Base-by-base conservation (phyloP, 495 filamentous ascomycete species). In the Venustampulla echinocandica region DNA sequence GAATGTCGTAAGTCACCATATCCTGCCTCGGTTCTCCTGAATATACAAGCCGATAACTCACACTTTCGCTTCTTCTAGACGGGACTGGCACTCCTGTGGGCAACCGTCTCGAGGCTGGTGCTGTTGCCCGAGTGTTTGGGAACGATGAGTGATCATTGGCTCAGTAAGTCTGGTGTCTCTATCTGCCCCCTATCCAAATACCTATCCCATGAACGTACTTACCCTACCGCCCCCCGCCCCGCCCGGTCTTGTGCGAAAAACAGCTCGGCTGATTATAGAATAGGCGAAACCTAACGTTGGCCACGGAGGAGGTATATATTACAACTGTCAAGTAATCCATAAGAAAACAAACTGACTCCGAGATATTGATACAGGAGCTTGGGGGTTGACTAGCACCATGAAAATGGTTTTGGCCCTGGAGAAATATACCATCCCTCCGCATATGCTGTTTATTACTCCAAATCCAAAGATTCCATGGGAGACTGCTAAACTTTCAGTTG, bases 31-130 rank as follows among this genome's bases (percentile, higher is more conserved):
- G n/a, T n/a, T n/a, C 10, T 10, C 38, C 20, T 4, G 10, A n/a
- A 4, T 23, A 23, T 9, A 10, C 14, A 22, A 41, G 10, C n/a
- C n/a, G n/a, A n/a, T n/a, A n/a, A n/a, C n/a, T n/a, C n/a, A n/a
- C n/a, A n/a, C 18, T 15, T n/a, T 46, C 25, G 14, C 21, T 13
- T 1, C 24, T 49, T 21, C 25, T 10, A 4, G 47, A 55, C 22
- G 52, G 47, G 4, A 55, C 52, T 9, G 52, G 52, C 1, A 84
- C 80, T 4, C 63, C 58, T 2, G 63, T 68, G 3, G 79, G 79
- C 3, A 81, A 85, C 52, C 79, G 77, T 0, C 66, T 76, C 2
- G 81, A 85, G 50, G 64, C 70, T 0, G 65, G 58, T 1, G 79
- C 78, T 1, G 75, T 84, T 39, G 64, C 64, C 42, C 65, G 68